A percentile compares a stretch with the other conserved stretches of the same genome.
phyloP scores from a whole-genome alignment of 257 asterid species.

The Nicotiana tabacum region DNA sequence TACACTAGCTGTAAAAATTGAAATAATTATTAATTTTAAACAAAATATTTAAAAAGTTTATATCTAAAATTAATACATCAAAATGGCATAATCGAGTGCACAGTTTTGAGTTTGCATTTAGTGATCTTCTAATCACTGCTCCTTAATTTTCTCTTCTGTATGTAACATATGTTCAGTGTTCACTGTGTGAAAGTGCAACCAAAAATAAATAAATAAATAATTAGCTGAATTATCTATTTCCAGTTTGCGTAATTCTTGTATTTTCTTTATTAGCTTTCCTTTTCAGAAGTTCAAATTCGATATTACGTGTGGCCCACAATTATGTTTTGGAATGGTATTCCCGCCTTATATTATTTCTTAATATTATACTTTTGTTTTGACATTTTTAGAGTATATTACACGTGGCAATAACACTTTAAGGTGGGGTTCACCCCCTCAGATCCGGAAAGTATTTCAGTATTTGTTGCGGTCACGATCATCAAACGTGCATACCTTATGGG shows the following conservation, averaged over 20 bases:
- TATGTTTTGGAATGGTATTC: conserved; percentile 45
- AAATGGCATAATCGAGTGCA: neutral
- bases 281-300: neutral
- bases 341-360: conserved; percentile 50
- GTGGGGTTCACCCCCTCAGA: neutral
- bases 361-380: neutral
- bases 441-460: neutral
- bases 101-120: too few relatives aligned
- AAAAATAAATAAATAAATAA: neutral
- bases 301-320: conserved; percentile 27
- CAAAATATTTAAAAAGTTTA: too few relatives aligned
- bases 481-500: conserved; percentile 5
- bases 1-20: too few relatives aligned
- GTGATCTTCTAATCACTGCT: neutral
- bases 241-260: neutral
- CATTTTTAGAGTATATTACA: neutral
- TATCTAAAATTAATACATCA: neutral
- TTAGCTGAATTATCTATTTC: neutral
- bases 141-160: neutral
- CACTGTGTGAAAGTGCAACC: too few relatives aligned
- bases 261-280: neutral
- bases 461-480: neutral
- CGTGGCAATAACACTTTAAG: neutral
- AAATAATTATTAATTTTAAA: too few relatives aligned
- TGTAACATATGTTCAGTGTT: too few relatives aligned